Percentiles rank a stretch among this genome's conserved stretches.
These are phyloP conservation scores for Tetrahymena malaccensis DNA, from an alignment of 73 alveolate genomes.

Conservation along the genomic window DNA sequence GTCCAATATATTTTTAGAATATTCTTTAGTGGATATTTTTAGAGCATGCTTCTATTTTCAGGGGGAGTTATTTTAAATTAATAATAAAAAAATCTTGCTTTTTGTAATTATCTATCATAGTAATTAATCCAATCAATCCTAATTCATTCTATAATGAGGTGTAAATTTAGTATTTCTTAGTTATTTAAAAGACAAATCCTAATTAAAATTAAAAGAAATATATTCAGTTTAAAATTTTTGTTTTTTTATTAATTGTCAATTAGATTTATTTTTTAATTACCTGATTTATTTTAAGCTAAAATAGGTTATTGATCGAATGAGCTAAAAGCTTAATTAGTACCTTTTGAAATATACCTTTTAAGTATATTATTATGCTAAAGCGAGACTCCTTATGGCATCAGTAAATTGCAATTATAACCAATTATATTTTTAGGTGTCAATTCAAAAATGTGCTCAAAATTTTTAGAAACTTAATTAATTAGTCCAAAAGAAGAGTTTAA, in stretches of 20 bases:
- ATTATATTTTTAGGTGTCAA: neutral
- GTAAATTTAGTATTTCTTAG: neutral
- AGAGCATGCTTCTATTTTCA: neutral
- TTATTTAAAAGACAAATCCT: neutral
- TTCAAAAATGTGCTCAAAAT: neutral
- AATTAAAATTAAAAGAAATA: neutral
- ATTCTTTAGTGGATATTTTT: neutral
- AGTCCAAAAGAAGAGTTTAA: neutral
- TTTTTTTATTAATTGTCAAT: too few relatives aligned
- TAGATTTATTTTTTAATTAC: neutral
- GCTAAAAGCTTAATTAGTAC: neutral
- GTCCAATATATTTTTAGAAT: neutral
- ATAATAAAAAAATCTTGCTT: neutral
- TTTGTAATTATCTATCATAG: neutral
- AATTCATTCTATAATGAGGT: neutral
- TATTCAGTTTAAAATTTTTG: too few relatives aligned
- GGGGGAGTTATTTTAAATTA: neutral
- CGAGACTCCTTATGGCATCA: neutral
- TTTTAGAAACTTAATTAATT: neutral
- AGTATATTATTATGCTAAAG: neutral
- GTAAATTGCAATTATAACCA: neutral
- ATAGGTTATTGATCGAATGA: neutral
- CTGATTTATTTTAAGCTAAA: neutral
- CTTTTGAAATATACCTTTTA: neutral
- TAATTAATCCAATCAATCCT: neutral